Base-by-base conservation (phyloP, 352 stramenopile species). In the Pythium grandisporangium region DNA sequence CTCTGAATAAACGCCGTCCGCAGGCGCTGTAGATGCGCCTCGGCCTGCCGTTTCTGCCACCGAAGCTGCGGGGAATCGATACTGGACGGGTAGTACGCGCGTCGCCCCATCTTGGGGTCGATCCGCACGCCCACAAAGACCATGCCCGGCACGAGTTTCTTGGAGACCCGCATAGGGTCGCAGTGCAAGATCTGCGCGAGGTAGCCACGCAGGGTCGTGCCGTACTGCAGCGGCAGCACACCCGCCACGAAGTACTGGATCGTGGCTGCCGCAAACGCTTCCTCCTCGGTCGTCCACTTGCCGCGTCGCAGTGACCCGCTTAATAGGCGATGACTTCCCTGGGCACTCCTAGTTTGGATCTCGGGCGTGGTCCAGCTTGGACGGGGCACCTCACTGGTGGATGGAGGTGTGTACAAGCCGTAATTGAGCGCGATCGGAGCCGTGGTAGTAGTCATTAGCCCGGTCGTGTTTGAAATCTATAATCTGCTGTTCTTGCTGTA, bases 121-220 rank as follows among this genome's bases (percentile, higher is more conserved):
- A 86, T 82, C 45, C 74, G 71, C 41, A 86, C 67, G 21, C 66
- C 70, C 23, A 66, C 67, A 36, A 86, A 81, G 22, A 75, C 61
- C 1, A 57, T 66, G 5, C 72, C 72, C 0, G 72, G 69, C 32
- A 85, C 53, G 21, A 87, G 52, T 51, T 87, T 87, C 66, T 87
- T 87, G 30, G 74, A 87, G 48, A 87, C 78, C 13, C 74, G 63
- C 74, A 87, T 87, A 19, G 74, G 74, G 38, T 82, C 66, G 51
- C 74, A 88, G 48, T 88, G 66, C 1, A 88, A 54, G 35, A 80
- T 61, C 44, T 82, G 62, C 2, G 74, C 74, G 27, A 88, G 54
- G 53, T 80, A 88, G 19, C 70, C 67, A n/a, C 74, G 66, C 23
- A 88, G 53, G 13, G 68, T 83, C 37, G 75, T 84, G 48, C 75